These are phyloP conservation scores for Umbilicaria muhlenbergii DNA, from an alignment of 495 filamentous ascomycete species.

Conservation along the genomic window DNA sequence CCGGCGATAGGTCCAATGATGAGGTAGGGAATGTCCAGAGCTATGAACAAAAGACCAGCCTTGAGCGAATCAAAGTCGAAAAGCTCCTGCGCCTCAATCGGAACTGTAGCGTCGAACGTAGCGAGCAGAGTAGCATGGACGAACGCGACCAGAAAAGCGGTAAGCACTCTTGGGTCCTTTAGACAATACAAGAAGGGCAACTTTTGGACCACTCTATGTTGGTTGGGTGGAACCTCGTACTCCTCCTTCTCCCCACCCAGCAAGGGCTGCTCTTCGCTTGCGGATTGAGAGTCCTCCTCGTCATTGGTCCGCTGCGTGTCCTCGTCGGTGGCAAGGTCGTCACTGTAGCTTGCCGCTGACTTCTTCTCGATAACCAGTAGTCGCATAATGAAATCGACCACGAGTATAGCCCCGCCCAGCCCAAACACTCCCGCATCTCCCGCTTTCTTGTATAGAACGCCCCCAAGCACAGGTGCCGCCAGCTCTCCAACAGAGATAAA, in stretches of 20 bases:
- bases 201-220: slow-evolving; percentile 17
- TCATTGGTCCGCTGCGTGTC: slow-evolving; percentile 4
- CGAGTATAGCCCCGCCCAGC: slow-evolving; percentile 39
- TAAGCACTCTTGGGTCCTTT: slow-evolving; percentile 25
- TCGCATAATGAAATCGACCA: slow-evolving; percentile 47
- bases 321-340: slow-evolving; percentile 5
- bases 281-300: slow-evolving; percentile 3
- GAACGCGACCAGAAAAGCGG: slow-evolving; percentile 29
- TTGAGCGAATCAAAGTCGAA: slow-evolving; percentile 37
- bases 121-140: slow-evolving; percentile 34
- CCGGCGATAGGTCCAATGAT: slow-evolving; percentile 34
- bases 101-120: slow-evolving; percentile 40
- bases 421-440: slow-evolving; percentile 47
- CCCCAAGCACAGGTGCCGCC: slow-evolving; percentile 42
- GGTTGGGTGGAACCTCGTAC: slow-evolving; percentile 23
- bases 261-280: slow-evolving; percentile 20
- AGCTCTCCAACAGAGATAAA: slow-evolving; percentile 35
- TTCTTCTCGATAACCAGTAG: slow-evolving; percentile 49
- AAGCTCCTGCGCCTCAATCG: slow-evolving; percentile 31
- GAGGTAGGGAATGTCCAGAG: slow-evolving; percentile 30
- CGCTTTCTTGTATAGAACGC: slow-evolving; percentile 40
- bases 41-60: slow-evolving; percentile 37
- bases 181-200: slow-evolving; percentile 33
- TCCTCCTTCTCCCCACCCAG: slow-evolving; percentile 18
- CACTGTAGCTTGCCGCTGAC: slow-evolving; percentile 11